Percentiles rank a stretch among this genome's conserved stretches.
phyloP scores from a whole-genome alignment of 257 asterid genomes.

The Gentiana dahurica region DNA sequence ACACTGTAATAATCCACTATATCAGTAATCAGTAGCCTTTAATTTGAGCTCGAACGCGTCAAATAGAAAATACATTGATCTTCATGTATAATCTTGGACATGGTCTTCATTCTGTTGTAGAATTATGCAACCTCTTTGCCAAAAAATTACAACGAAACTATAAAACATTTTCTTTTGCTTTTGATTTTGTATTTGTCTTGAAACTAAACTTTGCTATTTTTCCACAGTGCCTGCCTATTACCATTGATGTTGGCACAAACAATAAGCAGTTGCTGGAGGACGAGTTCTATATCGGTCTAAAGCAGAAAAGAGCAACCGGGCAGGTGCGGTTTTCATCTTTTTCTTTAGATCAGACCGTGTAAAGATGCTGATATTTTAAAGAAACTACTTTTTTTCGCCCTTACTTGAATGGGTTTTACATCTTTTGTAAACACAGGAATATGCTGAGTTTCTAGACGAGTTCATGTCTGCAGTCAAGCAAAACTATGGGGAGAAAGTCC shows the following conservation, averaged over 20 bases:
- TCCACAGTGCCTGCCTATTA: constrained; percentile 75
- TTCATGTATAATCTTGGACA: too few species aligned
- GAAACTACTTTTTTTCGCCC: constrained; percentile 2
- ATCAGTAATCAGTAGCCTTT: too few species aligned
- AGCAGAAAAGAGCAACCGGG: constrained; percentile 74
- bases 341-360: neutral
- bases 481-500: constrained; percentile 79
- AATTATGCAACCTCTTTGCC: too few species aligned
- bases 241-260: constrained; percentile 90
- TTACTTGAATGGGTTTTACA: constrained; percentile 10
- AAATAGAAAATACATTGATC: too few species aligned
- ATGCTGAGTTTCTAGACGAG: constrained; percentile 74
- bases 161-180: too few species aligned
- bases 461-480: constrained; percentile 84
- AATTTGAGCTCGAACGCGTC: too few species aligned
- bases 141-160: too few species aligned
- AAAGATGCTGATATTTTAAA: neutral
- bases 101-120: too few species aligned
- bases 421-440: constrained; percentile 40
- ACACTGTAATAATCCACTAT: too few species aligned
- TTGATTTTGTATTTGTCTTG: too few species aligned
- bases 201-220: too few species aligned
- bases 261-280: constrained; percentile 65
- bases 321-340: constrained; percentile 31
- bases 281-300: constrained; percentile 82